Conservation (phyloP, 257 asterid species). For the Ligustrum vulgare region DNA sequence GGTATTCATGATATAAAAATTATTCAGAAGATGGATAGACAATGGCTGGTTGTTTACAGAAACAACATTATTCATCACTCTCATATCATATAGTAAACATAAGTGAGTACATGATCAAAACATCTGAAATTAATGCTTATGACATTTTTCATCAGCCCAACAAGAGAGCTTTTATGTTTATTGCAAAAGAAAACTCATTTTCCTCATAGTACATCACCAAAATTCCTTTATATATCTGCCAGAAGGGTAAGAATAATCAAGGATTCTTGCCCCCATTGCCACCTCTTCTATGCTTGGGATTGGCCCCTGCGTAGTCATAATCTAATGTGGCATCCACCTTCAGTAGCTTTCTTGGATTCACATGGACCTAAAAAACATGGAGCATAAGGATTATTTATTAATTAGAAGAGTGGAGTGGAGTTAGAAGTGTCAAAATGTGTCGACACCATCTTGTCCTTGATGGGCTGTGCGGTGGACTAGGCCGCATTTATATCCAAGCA, state of each 20-base stretch:
- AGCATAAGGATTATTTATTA: not conserved
- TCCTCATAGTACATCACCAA: not conserved
- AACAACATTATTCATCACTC: not conserved
- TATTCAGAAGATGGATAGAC: no score
- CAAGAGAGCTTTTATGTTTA: not conserved
- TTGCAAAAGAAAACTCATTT: not conserved
- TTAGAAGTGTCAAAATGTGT: not conserved
- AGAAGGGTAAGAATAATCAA: conserved; percentile 17
- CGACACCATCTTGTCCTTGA: not conserved
- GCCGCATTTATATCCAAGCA: not conserved
- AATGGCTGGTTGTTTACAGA: conserved; percentile 12
- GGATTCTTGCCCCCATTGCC: conserved; percentile 50
- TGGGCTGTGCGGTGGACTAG: not conserved
- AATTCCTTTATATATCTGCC: conserved; percentile 1
- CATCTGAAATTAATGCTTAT: not conserved
- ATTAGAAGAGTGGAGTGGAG: not conserved
- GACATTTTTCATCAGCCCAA: not conserved
- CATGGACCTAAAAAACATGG: not conserved
- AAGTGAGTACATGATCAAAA: not conserved
- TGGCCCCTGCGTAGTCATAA: conserved; percentile 72
- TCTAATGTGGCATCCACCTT: conserved; percentile 41
- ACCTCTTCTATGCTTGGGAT: conserved; percentile 65
- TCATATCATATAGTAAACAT: not conserved
- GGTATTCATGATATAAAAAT: no score
- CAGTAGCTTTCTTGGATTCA: conserved; percentile 53